A percentile compares a stretch with the other conserved stretches of the same genome.
Evolutionary conservation across 2,329 filamentous ascomycete species (phyloP).

Genomic region (Orbilia quercus): DNA sequence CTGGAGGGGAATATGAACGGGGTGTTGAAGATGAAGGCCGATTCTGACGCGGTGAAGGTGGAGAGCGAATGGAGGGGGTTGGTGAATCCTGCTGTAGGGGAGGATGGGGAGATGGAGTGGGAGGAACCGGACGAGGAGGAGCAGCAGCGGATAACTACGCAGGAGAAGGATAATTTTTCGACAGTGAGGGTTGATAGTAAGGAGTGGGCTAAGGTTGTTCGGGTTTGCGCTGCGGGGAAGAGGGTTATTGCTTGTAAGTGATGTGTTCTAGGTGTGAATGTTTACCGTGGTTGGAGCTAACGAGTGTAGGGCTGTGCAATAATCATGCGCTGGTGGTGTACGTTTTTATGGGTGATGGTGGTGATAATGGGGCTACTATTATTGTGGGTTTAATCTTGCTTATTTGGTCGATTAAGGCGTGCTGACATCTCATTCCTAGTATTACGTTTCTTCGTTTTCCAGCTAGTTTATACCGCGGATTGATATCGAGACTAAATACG

Average conservation of each 20-base stretch:
- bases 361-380: slow-evolving; percentile 74
- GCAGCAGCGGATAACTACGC: slow-evolving; percentile 12
- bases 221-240: slow-evolving; percentile 87
- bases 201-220: slow-evolving; percentile 94
- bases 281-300: slow-evolving; percentile 16
- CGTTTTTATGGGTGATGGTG: slow-evolving; percentile 79
- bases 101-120: slow-evolving; percentile 75
- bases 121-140: slow-evolving; percentile 75
- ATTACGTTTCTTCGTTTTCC: slow-evolving; percentile 43
- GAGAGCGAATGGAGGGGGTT: slow-evolving; percentile 86
- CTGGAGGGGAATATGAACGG: slow-evolving; percentile 96
- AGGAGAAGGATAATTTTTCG: slow-evolving; percentile 81
- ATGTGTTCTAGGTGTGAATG: slow-evolving; percentile 53
- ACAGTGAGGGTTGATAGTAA: slow-evolving; percentile 89
- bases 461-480: no score
- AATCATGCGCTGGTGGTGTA: slow-evolving; percentile 84
- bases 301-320: slow-evolving; percentile 73
- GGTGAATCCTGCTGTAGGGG: slow-evolving; percentile 81
- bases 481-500: neutral
- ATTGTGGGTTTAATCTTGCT: slow-evolving; percentile 28
- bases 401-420: neutral
- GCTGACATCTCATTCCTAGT: slow-evolving; percentile 21
- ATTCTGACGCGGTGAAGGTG: slow-evolving; percentile 85
- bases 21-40: slow-evolving; percentile 79
- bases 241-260: slow-evolving; percentile 86